These are phyloP conservation scores for Blastobotrys apis DNA, from an alignment of 1,139 yeast genomes.

Conservation along the genomic window DNA sequence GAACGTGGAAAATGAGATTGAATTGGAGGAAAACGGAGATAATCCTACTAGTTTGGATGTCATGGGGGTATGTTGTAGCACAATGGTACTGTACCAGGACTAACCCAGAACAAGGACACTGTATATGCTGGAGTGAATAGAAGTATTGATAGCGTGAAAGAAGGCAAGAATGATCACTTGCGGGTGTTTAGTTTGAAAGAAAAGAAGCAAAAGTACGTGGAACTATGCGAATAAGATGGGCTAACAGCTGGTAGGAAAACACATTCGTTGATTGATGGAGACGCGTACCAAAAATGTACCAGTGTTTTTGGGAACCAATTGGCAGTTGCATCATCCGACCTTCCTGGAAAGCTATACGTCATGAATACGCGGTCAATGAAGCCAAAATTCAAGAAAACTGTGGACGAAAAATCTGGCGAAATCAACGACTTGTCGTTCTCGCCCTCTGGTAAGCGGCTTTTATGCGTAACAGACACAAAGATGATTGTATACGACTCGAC, in stretches of 20 bases:
- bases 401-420: conserved; percentile 8
- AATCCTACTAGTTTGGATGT: conserved; percentile 35
- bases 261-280: conserved; percentile 40
- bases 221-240: too few relatives aligned
- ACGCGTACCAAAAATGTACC: conserved; percentile 29
- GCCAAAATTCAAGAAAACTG: conserved; percentile 5
- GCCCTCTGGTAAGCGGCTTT: conserved; percentile 24
- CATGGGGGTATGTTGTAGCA: conserved; percentile 14
- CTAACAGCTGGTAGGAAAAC: too few relatives aligned
- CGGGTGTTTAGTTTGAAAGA: conserved; percentile 54
- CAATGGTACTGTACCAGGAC: conserved; percentile 44
- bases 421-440: conserved; percentile 26
- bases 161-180: conserved; percentile 68
- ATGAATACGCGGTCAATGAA: conserved; percentile 16
- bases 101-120: conserved; percentile 32
- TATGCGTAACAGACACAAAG: conserved; percentile 21
- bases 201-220: conserved; percentile 13
- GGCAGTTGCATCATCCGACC: conserved; percentile 24
- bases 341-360: conserved; percentile 22
- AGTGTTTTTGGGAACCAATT: conserved; percentile 19
- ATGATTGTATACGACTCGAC: conserved; percentile 23
- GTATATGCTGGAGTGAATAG: conserved; percentile 76
- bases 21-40: conserved; percentile 29
- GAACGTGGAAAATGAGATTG: conserved; percentile 21
- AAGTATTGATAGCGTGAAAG: conserved; percentile 49